Conservation (phyloP, 2,329 filamentous ascomycete genomes). For the Shiraia sp. region DNA sequence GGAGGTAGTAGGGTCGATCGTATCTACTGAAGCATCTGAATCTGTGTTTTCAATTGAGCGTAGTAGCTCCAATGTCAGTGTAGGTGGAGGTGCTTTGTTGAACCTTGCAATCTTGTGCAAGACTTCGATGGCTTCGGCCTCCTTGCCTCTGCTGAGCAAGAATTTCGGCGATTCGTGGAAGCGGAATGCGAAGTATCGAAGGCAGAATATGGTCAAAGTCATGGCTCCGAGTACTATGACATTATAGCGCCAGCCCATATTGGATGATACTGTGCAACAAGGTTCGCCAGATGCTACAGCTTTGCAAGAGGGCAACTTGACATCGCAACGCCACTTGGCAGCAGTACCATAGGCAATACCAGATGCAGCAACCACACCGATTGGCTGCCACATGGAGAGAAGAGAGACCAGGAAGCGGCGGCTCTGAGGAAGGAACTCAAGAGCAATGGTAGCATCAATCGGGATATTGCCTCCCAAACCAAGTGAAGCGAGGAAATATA, state of each 20-base stretch:
- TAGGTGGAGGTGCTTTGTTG: conserved; percentile 28
- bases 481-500: conserved; percentile 31
- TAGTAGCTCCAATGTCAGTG: conserved; percentile 30
- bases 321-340: conserved; percentile 34
- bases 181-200: conserved; percentile 33
- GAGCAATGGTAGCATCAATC: conserved; percentile 31
- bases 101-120: conserved; percentile 34
- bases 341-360: conserved; percentile 32
- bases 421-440: conserved; percentile 32
- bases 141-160: conserved; percentile 26
- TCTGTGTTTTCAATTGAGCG: conserved; percentile 25
- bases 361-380: conserved; percentile 32
- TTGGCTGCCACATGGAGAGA: conserved; percentile 36
- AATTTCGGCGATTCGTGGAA: conserved; percentile 38
- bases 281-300: conserved; percentile 16
- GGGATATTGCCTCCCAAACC: conserved; percentile 35
- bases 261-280: conserved; percentile 26
- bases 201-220: conserved; percentile 31
- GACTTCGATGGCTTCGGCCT: conserved; percentile 32
- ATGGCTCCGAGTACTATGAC: conserved; percentile 32
- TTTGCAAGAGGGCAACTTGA: conserved; percentile 19
- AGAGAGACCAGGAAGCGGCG: conserved; percentile 33
- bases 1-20: neutral
- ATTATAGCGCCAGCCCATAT: conserved; percentile 39
- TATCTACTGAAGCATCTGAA: conserved; percentile 2